Base-by-base conservation (phyloP, 441 rosid genomes). In the Eugenia klotzschiana region DNA sequence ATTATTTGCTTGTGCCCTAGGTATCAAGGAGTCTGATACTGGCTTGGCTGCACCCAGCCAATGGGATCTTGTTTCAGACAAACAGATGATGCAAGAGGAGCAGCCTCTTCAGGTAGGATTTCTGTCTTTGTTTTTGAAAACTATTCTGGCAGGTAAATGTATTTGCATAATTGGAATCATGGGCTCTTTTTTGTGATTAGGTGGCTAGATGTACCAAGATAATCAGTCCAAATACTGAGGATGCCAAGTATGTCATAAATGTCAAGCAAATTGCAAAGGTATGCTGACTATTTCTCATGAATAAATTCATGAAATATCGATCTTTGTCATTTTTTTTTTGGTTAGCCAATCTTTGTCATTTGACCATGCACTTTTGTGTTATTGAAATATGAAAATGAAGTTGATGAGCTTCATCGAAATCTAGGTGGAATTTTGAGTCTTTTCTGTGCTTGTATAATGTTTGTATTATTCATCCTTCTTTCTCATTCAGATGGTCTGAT, bases 11-110 rank as follows among this genome's bases (percentile, higher is more conserved):
- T 52, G 37, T 52, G n/a, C 50, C 80, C 55, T 43, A 96, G 99
- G 99, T 83, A 95, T 95, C 81, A 96, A 96, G 91, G 99, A 96
- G 86, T 96, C 99, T 52, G 99, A 95, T 84, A 95, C 99, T 50
- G 99, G 99, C 23, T 89, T 96, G 87, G 99, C 98, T 85, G 94
- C 96, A 77, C 99, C 98, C 8, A 95, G 98, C 84, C 99, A 96
- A 81, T 96, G 99, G 99, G 99, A 96, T 92, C 99, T 96, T 83
- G 99, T 96, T 51, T 96, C 98, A 2, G 98, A 96, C 84, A 96
- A 96, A 84, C 98, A 95, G 85, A 96, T 96, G 99, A 96, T 96
- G 99, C 98, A 96, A 86, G 99, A 96, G 86, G 99, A 95, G 89
- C 99, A 96, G 80, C 99, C 98, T 13, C 97, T 97, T 64, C 98